phyloP scores from a whole-genome alignment of 2,329 filamentous ascomycete species.

The Fusarium anguioides region DNA sequence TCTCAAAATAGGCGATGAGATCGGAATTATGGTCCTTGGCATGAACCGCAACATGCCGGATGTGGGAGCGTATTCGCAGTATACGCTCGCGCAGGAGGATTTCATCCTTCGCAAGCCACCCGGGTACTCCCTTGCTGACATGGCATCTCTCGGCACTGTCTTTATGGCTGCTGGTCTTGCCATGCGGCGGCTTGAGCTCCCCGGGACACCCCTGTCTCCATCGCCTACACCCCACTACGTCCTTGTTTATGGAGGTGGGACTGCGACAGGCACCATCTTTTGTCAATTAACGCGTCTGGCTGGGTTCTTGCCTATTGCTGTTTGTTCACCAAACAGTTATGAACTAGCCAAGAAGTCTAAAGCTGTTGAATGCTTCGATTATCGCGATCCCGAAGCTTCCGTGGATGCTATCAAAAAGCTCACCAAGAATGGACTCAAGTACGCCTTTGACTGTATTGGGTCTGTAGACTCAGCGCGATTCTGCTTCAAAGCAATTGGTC shows the following conservation, averaged over 20 bases:
- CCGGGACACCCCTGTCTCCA: conserved; percentile 1
- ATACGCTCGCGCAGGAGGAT: conserved; percentile 4
- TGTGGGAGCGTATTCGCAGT: conserved; percentile 4
- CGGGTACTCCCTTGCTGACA: conserved; percentile 9
- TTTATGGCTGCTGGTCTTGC: background rate
- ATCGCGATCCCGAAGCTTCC: background rate
- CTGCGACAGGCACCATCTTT: conserved; percentile 10
- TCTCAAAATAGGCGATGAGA: background rate
- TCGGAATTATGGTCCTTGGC: conserved; percentile 6
- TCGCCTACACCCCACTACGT: conserved; percentile 10
- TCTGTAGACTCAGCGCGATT: conserved; percentile 6
- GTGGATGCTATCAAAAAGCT: conserved; percentile 10
- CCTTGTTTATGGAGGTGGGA: conserved; percentile 13
- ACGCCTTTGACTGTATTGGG: conserved; percentile 4
- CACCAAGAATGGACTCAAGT: conserved; percentile 4
- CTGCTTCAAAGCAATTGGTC: conserved; percentile 5
- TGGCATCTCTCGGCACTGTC: conserved; percentile 7
- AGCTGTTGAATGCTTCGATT: conserved; percentile 5
- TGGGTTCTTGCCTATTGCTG: background rate
- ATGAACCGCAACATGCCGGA: conserved; percentile 3
- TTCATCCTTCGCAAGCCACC: conserved; percentile 9
- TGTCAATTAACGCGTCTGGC: background rate
- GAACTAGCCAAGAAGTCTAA: conserved; percentile 7
- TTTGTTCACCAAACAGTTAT: conserved; percentile 4
- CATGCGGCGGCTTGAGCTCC: background rate